Base-by-base conservation (phyloP, 2,329 filamentous ascomycete genomes). In the Plenodomus lindquistii region DNA sequence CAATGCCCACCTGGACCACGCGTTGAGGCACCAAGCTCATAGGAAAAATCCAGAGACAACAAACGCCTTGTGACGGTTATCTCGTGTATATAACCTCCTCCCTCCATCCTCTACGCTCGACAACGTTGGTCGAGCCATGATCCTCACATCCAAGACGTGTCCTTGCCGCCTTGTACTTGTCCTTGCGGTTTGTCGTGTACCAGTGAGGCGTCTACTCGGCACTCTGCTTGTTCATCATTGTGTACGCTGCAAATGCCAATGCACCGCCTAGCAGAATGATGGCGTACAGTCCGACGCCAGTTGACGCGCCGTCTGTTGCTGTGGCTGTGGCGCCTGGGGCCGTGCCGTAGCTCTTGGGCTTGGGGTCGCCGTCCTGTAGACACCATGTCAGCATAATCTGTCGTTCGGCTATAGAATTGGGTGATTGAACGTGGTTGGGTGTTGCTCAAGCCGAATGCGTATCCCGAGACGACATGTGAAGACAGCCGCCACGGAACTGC, bases 201-300 rank as follows among this genome's bases (percentile, higher is more conserved):
- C n/a, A n/a, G n/a, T n/a, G n/a, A n/a, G n/a, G n/a, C 4, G 27
- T 40, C 37, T 54, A 48, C 49, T 59, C 51, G 16, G 50, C n/a
- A 11, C 45, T 46, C 57, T 68, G 60, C 46, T 80, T 77, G 79
- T 93, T 85, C 64, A 95, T 74, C 80, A 94, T 96, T 76, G 92
- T 87, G 81, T 93, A 97, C 65, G 82, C 89, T 63, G 82, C 83
- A 78, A 90, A 97, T 56, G 89, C 91, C 54, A 85, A 73, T 40
- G 85, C 80, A 60, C 87, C 92, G 64, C 91, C 91, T 59, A 93
- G 71, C 61, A 96, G 79, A 65, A 97, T 74, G 62, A 96, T 63
- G 51, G 85, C 88, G 78, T 97, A 97, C 63, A 95, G 79, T 52
- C 86, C 89, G 59, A 95, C 78, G 66, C 91, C 89, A 50, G 91